Evolutionary conservation across 257 asterid genomes (phyloP).

Genomic region (Solanum chaucha): DNA sequence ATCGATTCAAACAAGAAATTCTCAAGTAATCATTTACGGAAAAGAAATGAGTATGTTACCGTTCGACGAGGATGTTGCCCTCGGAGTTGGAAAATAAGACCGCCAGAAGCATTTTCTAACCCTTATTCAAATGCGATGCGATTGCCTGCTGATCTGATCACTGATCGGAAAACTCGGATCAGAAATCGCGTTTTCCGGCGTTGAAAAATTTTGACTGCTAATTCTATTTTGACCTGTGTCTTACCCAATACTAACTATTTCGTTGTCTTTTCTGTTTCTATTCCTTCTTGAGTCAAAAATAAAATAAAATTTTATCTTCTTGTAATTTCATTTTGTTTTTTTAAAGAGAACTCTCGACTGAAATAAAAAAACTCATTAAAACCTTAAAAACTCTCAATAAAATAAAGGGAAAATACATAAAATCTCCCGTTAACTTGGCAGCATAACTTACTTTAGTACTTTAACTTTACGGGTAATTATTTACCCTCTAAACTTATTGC

Average conservation of each 20-base stretch:
- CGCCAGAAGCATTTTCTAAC: conserved; percentile 62
- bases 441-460: no score
- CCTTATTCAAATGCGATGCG: neutral
- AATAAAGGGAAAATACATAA: no score
- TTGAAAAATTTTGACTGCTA: neutral
- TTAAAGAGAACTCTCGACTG: neutral
- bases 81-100: conserved; percentile 85
- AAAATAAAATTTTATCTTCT: neutral
- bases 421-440: no score
- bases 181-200: neutral
- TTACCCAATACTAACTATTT: neutral
- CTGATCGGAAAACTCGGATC: neutral
- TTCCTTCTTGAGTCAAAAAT: neutral
- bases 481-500: no score
- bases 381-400: no score
- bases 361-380: no score
- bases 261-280: neutral
- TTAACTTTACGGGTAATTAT: no score
- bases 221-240: neutral
- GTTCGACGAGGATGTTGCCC: conserved; percentile 95
- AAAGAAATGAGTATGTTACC: conserved; percentile 25
- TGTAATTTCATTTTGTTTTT: neutral
- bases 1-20: neutral
- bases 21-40: neutral
- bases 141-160: neutral